Percentiles rank a stretch among this genome's conserved stretches.
These are phyloP conservation scores for Thalassiosira livingstoniorum DNA, from an alignment of 352 stramenopile genomes.

Conservation along the genomic window DNA sequence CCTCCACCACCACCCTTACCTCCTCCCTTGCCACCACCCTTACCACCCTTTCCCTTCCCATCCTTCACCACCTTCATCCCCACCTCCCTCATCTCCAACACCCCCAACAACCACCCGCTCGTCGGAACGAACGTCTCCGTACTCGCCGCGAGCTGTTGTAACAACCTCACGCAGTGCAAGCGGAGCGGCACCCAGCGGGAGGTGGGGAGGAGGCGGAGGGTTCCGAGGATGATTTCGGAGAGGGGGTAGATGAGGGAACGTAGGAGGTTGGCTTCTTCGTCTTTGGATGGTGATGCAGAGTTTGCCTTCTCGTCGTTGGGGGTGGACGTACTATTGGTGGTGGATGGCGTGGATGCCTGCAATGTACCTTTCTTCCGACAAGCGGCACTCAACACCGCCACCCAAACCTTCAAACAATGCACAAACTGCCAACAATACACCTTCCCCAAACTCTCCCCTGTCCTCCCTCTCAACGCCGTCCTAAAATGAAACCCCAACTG, in stretches of 20 bases:
- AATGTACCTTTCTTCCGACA: conserved; percentile 40
- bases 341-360: background rate
- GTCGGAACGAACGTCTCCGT: conserved; percentile 96
- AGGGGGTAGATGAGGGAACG: conserved; percentile 95
- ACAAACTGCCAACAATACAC: conserved; percentile 98
- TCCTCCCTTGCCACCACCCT: background rate
- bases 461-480: conserved; percentile 94
- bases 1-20: background rate
- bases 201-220: conserved; percentile 80
- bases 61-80: conserved; percentile 76
- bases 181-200: conserved; percentile 90
- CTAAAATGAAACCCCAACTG: conserved; percentile 97
- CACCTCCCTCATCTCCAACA: conserved; percentile 92
- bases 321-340: too few relatives aligned
- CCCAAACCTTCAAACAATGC: conserved; percentile 96
- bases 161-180: conserved; percentile 95
- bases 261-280: conserved; percentile 85
- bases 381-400: conserved; percentile 93
- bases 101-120: conserved; percentile 92
- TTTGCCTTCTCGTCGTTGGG: conserved; percentile 8
- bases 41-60: conserved; percentile 10
- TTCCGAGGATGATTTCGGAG: conserved; percentile 91
- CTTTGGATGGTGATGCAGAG: conserved; percentile 27
- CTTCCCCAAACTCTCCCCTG: conserved; percentile 88
- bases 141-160: conserved; percentile 95